A percentile compares a stretch with the other conserved stretches of the same genome.
Conservation (phyloP, 805 yeast species). For the Martiniozyma abietophila region DNA sequence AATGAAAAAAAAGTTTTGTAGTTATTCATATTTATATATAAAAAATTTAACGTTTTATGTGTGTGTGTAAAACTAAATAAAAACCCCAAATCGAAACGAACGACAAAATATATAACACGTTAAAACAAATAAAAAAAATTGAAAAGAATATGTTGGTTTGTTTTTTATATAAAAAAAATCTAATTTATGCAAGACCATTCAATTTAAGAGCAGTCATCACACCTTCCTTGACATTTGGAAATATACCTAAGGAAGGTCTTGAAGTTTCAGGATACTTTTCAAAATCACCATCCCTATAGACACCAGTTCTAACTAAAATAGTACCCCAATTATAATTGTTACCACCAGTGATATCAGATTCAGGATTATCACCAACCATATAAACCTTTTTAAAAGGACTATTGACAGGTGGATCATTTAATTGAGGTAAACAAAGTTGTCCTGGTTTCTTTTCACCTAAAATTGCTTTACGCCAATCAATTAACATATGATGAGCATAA, state of each 20-base stretch:
- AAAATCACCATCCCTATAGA: slow-evolving; percentile 56
- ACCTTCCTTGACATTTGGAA: slow-evolving; percentile 38
- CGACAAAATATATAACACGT: not conserved
- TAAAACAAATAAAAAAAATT: not conserved
- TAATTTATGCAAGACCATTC: slow-evolving; percentile 12
- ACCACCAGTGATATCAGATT: slow-evolving; percentile 86
- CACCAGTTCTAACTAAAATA: slow-evolving; percentile 81
- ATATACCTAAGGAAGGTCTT: slow-evolving; percentile 41
- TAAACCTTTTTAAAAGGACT: slow-evolving; percentile 55
- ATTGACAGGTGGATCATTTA: slow-evolving; percentile 31
- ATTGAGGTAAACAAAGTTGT: slow-evolving; percentile 30
- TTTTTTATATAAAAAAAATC: not conserved
- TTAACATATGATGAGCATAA: slow-evolving; percentile 66
- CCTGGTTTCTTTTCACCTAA: slow-evolving; percentile 14
- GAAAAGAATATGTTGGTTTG: not conserved
- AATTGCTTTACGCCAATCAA: slow-evolving; percentile 39
- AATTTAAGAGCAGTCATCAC: slow-evolving; percentile 24
- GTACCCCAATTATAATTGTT: slow-evolving; percentile 83
- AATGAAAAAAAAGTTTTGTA: slow-evolving; percentile 1
- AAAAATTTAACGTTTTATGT: not conserved
- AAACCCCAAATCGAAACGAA: too few species aligned
- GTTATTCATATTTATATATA: too few species aligned
- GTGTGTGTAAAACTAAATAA: not conserved
- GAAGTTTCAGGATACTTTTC: slow-evolving; percentile 23
- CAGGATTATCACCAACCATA: slow-evolving; percentile 98